phyloP scores from a whole-genome alignment of 305 asterid genomes.

The Solanum chacoense region DNA sequence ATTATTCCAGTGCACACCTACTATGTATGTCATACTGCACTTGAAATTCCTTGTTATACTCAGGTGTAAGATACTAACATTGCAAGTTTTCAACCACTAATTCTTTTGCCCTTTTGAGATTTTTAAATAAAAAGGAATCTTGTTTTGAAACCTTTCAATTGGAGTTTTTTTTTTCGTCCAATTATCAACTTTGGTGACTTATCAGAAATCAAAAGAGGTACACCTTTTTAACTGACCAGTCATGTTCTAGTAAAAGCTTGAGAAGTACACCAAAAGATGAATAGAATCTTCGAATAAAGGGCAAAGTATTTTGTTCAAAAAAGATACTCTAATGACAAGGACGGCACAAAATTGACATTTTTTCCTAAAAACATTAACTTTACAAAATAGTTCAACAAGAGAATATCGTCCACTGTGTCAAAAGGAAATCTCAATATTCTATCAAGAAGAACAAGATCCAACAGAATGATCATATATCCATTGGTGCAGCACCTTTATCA shows the following conservation, averaged over 20 bases:
- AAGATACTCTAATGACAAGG: neutral
- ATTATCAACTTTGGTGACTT: neutral
- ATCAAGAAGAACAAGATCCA: neutral
- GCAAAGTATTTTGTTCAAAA: neutral
- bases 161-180: neutral
- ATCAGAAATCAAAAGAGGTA: neutral
- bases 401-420: neutral
- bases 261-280: neutral
- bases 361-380: neutral
- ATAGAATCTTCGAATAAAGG: neutral
- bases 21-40: neutral
- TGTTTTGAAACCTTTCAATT: neutral
- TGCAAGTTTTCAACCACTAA: neutral
- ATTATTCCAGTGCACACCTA: neutral
- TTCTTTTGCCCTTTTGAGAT: neutral
- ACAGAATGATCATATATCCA: slow-evolving; percentile 15
- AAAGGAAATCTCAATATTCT: neutral
- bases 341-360: neutral
- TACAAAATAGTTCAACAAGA: neutral
- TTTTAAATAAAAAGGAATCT: neutral
- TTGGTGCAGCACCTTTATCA: slow-evolving; percentile 12
- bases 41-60: neutral
- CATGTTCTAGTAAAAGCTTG: neutral
- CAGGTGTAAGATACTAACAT: neutral
- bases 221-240: neutral